Evolutionary conservation across 345 rosid genomes (phyloP).

Genomic region (Aegle marmelos): DNA sequence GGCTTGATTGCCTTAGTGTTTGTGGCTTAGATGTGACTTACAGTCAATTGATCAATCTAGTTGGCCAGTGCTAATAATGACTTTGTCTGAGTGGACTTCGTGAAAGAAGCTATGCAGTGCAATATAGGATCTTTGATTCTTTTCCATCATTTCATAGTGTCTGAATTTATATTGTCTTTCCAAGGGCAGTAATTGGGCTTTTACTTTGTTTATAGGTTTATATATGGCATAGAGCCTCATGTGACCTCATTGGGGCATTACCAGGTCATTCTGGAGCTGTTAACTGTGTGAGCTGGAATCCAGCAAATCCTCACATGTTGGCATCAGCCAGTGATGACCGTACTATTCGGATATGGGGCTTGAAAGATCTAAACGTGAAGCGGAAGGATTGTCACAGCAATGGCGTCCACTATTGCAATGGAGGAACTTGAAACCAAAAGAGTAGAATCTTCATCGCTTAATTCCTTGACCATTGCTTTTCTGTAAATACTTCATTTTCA

Average conservation of each 20-base stretch:
- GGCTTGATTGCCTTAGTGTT: neutral
- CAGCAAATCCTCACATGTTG: slow-evolving; percentile 61
- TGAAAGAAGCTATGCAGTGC: neutral
- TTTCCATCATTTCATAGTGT: neutral
- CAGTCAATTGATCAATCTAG: neutral
- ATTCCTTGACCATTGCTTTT: slow-evolving; percentile 36
- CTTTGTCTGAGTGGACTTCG: neutral
- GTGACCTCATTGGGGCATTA: slow-evolving; percentile 47
- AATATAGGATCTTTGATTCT: slow-evolving; percentile 1
- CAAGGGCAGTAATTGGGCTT: neutral
- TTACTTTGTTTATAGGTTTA: slow-evolving; percentile 42
- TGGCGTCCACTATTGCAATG: slow-evolving; percentile 44
- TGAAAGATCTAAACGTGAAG: slow-evolving; percentile 29
- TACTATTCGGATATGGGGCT: slow-evolving; percentile 65
- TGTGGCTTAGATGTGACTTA: neutral
- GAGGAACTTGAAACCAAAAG: slow-evolving; percentile 25
- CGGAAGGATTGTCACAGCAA: slow-evolving; percentile 33
- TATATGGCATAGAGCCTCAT: slow-evolving; percentile 55
- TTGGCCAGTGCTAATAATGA: neutral
- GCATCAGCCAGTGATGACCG: slow-evolving; percentile 76
- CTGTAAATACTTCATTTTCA: slow-evolving; percentile 44
- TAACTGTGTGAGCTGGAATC: slow-evolving; percentile 79
- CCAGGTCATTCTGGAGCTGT: slow-evolving; percentile 70
- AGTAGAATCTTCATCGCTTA: neutral
- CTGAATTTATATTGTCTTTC: neutral